Base-by-base conservation (phyloP, 2,329 filamentous ascomycete genomes). In the Ceratocystis diversiconidia region DNA sequence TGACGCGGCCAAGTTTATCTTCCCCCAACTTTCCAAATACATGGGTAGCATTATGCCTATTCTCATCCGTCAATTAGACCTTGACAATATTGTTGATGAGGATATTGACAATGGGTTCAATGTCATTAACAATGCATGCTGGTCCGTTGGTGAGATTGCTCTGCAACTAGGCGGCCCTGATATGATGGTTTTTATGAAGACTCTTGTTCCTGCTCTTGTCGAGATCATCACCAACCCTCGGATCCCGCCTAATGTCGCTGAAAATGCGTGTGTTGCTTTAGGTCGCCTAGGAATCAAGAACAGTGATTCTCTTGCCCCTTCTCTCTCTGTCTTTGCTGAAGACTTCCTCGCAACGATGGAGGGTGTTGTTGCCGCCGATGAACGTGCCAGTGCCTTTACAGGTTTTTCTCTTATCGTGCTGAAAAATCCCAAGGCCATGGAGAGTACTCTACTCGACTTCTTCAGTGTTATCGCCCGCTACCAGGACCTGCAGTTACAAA, bases 121-220 rank as follows among this genome's bases (percentile, higher is more conserved):
- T 68, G 92, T 97, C 36, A 86, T 97, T 67, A 99, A 97, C 81
- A 99, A 99, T 73, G 92, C 94, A 25, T 97, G 92, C 77, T 99
- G 94, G 94, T 95, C 92, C 5, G 86, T 86, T 28, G 94, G 94
- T 52, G 94, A 99, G 77, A 94, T 97, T 68, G 85, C 91, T 17
- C 85, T 96, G 74, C 86, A 90, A 68, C 82, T 89, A 73, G 32
- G 50, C 30, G 84, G 86, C 70, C 84, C 86, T 68, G 84, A 82
- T 64, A 89, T 96, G 84, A 81, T 81, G 1, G 87, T 87, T 0
- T 96, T 88, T 73, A 82, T 91, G 8, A 85, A 89, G 25, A 83
- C 88, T 68, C 78, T 99, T 17, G 85, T 95, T 67, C 82, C 87
- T 68, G 85, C 88, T 48, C 84, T 95, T 32, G 82, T 90, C 48